Evolutionary conservation across 768 basidiomycete genomes (phyloP), one percentile per base, ranked within the genome.

Genomic region (Phylloporus sp.): DNA sequence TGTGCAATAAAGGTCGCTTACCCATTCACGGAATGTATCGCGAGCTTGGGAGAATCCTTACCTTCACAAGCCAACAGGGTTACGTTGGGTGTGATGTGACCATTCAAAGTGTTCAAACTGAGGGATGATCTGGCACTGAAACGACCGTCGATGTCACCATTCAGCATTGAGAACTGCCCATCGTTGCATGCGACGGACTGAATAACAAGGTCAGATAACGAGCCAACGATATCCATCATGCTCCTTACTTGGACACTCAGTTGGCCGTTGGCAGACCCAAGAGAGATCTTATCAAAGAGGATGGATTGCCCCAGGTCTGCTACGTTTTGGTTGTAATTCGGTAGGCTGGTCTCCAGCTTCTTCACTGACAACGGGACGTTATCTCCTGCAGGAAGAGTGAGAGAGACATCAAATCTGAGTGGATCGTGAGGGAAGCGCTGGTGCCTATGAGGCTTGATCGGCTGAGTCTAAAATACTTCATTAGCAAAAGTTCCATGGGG

Each of bases 121-220:
- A 84, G 65, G 4, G 64, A 64, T 1, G 70, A 63, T 13, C 66
- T 59, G 4, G 68, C 64, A 24, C 70, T 70, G 62, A 73, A 79
- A 16, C 50, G 54, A 3, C 83, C 82, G 3, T 53, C 57, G 29
- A 85, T 79, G 8, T 56, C 59, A n/a, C 72, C 73, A 44, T 80
- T 82, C 6, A 70, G 56, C 2, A 77, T 77, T n/a, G 52, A 45
- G 45, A 77, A 59, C 11, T 40, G 27, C 6, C 63, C 70, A 22
- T 45, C 24, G 1, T 56, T 55, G 5, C 64, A 67, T n/a, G 58
- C 58, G 38, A 76, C 46, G 27, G 68, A 68, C 78, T 78, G 22
- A 15, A 34, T 8, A 15, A 2, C 3, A 49, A 34, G 1, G 43
- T 61, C 24, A 59, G 49, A 18, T 11, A 27, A 49, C 15, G 27